Evolutionary conservation across 176 grass and related monocot species (phyloP), one percentile per base, ranked within the genome.

Genomic region (Saccharum officinarum): DNA sequence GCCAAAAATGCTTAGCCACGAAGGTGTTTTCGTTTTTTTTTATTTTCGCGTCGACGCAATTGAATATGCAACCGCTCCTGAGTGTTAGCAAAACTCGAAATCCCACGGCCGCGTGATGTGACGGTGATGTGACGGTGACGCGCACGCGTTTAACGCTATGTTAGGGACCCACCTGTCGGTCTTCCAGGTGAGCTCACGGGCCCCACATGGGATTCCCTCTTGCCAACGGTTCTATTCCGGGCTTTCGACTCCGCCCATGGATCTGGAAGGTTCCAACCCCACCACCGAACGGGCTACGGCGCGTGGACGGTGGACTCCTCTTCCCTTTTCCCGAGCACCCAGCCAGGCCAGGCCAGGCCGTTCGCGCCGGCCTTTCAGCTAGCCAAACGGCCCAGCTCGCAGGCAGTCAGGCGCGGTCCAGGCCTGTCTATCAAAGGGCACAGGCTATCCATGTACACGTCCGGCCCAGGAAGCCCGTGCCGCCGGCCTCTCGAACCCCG

Each of bases 1-100:
- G 16, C 11, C 11, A 16, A 50, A 85, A 77, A 64, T 85, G 65
- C 88, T 90, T 89, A 77, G 78, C 39, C 83, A 73, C 36, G 54
- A 90, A 90, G 88, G 72, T 4, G 37, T 73, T 30, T 82, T 1
- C 20, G 0, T 69, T 50, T 78, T 41, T 14, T 3, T 15, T 47
- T 12, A 60, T 60, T n/a, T 23, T 61, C 12, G 39, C 9, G 41
- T 36, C 37, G 31, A 34, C 3, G 1, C 41, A 52, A 38, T 74
- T 54, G 42, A 75, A 47, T n/a, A 50, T 20, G 15, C 11, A 45
- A 30, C 66, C 22, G 17, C 39, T 69, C 67, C 16, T 12, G 31
- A 25, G 40, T 70, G 69, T 71, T 89, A n/a, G n/a, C 33, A 83
- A 88, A 88, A 78, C 64, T 34, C 42, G 11, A 67, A 50, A 22